These are phyloP conservation scores for Glycyrrhiza uralensis DNA, from an alignment of 306 rosid genomes.

Conservation along the genomic window DNA sequence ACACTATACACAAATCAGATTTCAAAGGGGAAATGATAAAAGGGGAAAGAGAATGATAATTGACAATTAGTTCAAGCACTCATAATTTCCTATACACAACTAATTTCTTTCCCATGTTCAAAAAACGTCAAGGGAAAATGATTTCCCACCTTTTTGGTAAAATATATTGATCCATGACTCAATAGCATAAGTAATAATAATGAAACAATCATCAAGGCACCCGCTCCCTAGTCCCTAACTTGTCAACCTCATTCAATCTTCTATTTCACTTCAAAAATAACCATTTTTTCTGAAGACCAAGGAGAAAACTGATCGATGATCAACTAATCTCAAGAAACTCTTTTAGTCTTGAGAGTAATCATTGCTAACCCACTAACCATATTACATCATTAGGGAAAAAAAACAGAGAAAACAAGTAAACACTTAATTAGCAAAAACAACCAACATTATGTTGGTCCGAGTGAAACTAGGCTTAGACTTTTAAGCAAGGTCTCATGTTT, in stretches of 20 bases:
- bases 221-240: neutral
- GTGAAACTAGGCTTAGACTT: no score
- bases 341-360: slow-evolving; percentile 8
- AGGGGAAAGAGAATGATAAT: neutral
- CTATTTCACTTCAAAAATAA: neutral
- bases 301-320: neutral
- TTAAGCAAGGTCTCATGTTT: no score
- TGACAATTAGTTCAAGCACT: neutral
- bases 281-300: slow-evolving; percentile 4
- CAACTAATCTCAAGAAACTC: neutral
- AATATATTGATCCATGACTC: neutral
- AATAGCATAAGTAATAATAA: neutral
- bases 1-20: neutral
- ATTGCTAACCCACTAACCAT: neutral
- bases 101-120: neutral
- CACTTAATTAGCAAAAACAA: no score
- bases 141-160: neutral
- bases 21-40: neutral
- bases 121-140: neutral
- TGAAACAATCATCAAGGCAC: slow-evolving; percentile 19
- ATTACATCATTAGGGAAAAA: neutral
- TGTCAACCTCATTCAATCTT: neutral
- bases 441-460: no score
- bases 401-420: neutral
- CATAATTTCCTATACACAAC: neutral